Evolutionary conservation across 2,329 filamentous ascomycete species (phyloP), one percentile per base, ranked within the genome.

Genomic region (Colletotrichum gigasporum): DNA sequence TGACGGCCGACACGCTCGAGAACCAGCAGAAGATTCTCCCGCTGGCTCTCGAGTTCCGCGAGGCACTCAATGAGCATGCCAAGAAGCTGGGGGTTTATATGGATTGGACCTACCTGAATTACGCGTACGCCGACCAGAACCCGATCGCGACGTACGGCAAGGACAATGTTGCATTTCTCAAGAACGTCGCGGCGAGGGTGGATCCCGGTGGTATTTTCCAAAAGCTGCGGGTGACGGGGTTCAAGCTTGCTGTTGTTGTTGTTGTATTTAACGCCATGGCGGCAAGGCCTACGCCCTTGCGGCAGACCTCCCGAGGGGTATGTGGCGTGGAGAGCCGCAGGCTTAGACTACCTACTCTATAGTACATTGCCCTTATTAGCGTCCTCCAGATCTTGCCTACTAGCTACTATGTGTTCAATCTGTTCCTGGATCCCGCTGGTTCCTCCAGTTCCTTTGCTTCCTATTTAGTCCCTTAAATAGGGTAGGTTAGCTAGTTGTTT

Each of bases 31-130:
- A 74, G 16, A 74, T 80, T 30, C 67, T 74, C 2, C 73, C 70
- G 4, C 53, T 75, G 32, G 81, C 83, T 12, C 74, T 91, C 24
- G 88, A 91, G 2, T 92, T 89, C 75, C 78, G 78, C 8, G 89
- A 92, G 72, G 83, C 85, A 1, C 79, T 91, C 20, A 68, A 71
- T 9, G 62, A 64, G 2, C 71, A 72, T 8, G 69, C 75, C 8
- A 68, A 65, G 22, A 54, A 73, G 42, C 63, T 76, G 20, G 73
- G 72, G 10, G 62, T 70, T 2, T 71, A 75, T 65, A 70, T 73
- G 50, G 68, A 78, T 22, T 80, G 75, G 70, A 71, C 75, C 26
- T 83, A 80, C 56, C 72, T 83, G 41, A 83, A 84, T 69, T 83
- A 84, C 52, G 79, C 80, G 1, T 71, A 74, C 34, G 67, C 68